phyloP scores from a whole-genome alignment of 2,329 filamentous ascomycete genomes.

The Pseudonectria foliicola region DNA sequence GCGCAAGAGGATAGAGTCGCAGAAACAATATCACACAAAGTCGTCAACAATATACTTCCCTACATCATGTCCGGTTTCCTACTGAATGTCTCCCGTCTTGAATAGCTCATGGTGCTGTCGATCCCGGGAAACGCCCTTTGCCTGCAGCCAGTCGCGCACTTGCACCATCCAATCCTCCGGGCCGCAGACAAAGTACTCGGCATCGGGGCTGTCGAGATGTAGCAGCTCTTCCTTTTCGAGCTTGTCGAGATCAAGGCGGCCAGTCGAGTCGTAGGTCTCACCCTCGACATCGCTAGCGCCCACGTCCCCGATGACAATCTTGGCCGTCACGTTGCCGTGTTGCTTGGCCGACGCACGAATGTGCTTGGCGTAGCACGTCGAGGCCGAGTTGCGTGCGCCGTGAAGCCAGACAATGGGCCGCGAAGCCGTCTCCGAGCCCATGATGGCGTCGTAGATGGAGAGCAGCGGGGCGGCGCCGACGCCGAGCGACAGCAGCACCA shows the following conservation, averaged over 20 bases:
- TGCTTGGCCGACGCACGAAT: constrained; percentile 37
- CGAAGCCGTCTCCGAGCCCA: constrained; percentile 20
- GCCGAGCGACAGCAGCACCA: constrained; percentile 61
- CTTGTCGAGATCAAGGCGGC: constrained; percentile 51
- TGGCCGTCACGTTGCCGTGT: constrained; percentile 27
- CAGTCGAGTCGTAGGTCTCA: constrained; percentile 51
- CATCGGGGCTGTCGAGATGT: constrained; percentile 43
- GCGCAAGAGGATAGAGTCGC: background rate
- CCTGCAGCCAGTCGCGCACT: constrained; percentile 44
- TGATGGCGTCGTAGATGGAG: constrained; percentile 54
- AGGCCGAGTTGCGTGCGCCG: constrained; percentile 42
- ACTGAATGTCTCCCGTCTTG: constrained; percentile 40
- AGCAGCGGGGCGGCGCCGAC: constrained; percentile 62
- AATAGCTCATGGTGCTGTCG: constrained; percentile 64
- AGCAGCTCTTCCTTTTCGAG: constrained; percentile 47
- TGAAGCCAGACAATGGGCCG: constrained; percentile 58
- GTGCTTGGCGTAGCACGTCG: constrained; percentile 50
- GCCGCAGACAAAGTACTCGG: constrained; percentile 68
- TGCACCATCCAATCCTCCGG: constrained; percentile 64
- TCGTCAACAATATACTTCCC: background rate
- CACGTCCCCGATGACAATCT: constrained; percentile 52
- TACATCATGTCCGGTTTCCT: background rate
- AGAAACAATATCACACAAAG: background rate
- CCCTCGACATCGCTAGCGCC: constrained; percentile 38
- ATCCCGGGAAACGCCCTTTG: constrained; percentile 47